Evolutionary conservation across 1,284 basidiomycete genomes (phyloP), one percentile per base, ranked within the genome.

Genomic region (Vanrija sp.): DNA sequence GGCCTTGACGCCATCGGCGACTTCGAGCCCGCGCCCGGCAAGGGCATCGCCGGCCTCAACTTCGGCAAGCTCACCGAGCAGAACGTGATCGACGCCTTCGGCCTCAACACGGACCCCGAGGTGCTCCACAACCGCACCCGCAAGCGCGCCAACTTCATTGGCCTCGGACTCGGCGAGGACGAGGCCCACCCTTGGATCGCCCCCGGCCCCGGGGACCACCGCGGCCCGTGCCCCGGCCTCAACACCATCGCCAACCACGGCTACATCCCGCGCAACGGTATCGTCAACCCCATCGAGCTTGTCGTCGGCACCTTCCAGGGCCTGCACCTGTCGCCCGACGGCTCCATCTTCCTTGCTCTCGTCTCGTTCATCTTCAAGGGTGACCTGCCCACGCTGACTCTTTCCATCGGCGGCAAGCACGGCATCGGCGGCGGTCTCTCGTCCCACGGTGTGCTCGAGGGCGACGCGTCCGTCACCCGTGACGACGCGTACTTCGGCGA

Each of bases 241-340:
- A 75, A 75, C 65, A 68, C 69, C 0, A 49, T 69, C 14, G 73
- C 73, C 34, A 72, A 71, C 52, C 69, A 73, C 58, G 67, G 67
- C 43, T 67, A 65, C 60, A 40, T 60, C 25, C 62, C 60, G 38
- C 59, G 67, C 28, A 62, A 57, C 52, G 75, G 75, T 38, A 59
- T 76, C 39, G 64, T 72, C 46, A 68, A 64, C 29, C 57, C 61
- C 38, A 51, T 58, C 51, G 57, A 71, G 52, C 63, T 71, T 46
- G 55, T 70, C 25, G 38, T 61, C 21, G 65, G 59, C 44, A 57
- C 56, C 6, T 62, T 28, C 59, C 44, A 48, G 49, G 67, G 54
- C 14, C 67, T 72, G 54, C 65, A 66, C 40, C 60, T 74, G 29
- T 62, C 53, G 9, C 63, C 65, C 10, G 73, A 74, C 49, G 58